These are phyloP conservation scores for Mycena venus DNA, from an alignment of 768 basidiomycete species.

Conservation along the genomic window DNA sequence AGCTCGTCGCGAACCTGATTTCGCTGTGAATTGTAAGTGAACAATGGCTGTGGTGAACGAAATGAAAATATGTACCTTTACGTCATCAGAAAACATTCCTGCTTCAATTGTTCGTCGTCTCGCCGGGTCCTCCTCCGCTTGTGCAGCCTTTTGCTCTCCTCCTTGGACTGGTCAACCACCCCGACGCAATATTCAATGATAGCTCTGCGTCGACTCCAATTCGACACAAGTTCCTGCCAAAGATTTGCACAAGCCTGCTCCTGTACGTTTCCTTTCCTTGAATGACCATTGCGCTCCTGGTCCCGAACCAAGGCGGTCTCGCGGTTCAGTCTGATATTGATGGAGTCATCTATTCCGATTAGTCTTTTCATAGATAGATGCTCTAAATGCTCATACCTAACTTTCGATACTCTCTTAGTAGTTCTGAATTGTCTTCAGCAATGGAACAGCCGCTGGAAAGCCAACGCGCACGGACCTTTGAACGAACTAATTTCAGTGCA, in stretches of 20 bases:
- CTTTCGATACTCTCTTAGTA: slow-evolving; percentile 85
- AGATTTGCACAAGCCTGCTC: slow-evolving; percentile 82
- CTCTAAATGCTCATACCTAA: too few relatives aligned
- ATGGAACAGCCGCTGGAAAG: background rate
- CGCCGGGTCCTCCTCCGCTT: slow-evolving; percentile 58
- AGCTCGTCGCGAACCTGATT: slow-evolving; percentile 84
- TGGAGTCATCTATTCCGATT: slow-evolving; percentile 85
- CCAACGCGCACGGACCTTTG: slow-evolving; percentile 10
- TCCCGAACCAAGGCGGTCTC: slow-evolving; percentile 84
- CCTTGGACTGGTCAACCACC: slow-evolving; percentile 75
- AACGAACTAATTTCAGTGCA: slow-evolving; percentile 54
- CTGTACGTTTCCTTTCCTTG: slow-evolving; percentile 66
- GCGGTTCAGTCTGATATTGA: slow-evolving; percentile 86
- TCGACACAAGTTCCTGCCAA: slow-evolving; percentile 76
- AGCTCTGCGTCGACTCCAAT: slow-evolving; percentile 81
- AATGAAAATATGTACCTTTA: slow-evolving; percentile 65
- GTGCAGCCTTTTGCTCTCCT: slow-evolving; percentile 63
- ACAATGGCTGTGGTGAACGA: background rate
- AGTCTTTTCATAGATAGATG: too few relatives aligned
- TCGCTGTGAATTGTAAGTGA: slow-evolving; percentile 55
- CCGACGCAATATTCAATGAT: slow-evolving; percentile 83
- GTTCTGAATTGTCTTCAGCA: slow-evolving; percentile 83
- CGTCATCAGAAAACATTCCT: slow-evolving; percentile 73
- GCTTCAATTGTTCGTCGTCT: slow-evolving; percentile 67
- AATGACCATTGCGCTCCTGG: slow-evolving; percentile 66